Percentiles rank a stretch among this genome's conserved stretches.
Conservation (phyloP, 805 yeast species). For the Pichia thaimueangensis region DNA sequence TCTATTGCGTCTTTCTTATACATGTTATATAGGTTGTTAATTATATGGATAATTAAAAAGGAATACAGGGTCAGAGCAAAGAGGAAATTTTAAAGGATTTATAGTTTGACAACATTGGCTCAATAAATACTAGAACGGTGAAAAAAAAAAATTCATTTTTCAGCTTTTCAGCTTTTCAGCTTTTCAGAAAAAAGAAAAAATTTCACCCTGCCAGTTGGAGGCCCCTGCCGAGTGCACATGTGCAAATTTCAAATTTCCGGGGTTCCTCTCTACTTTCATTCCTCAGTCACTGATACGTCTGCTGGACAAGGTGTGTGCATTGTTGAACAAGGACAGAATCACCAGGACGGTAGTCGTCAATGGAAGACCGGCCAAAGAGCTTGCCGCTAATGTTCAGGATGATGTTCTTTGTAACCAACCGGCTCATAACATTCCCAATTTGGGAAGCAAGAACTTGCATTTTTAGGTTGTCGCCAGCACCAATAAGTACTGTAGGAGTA, state of each 20-base stretch:
- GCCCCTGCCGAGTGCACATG: too few species aligned
- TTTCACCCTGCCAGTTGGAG: too few species aligned
- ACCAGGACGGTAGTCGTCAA: slow-evolving; percentile 2
- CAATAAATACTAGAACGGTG: too few species aligned
- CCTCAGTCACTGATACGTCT: slow-evolving; percentile 1
- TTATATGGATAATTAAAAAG: too few species aligned
- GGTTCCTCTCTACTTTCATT: too few species aligned
- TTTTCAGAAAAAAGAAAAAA: too few species aligned
- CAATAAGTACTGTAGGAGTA: slow-evolving; percentile 34
- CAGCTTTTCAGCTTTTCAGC: too few species aligned
- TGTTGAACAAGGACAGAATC: slow-evolving; percentile 8
- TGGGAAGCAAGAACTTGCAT: slow-evolving; percentile 43
- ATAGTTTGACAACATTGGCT: too few species aligned
- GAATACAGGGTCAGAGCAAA: too few species aligned
- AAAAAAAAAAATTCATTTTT: too few species aligned
- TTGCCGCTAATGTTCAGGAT: slow-evolving; percentile 41
- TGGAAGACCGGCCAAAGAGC: slow-evolving; percentile 31
- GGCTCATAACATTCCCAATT: slow-evolving; percentile 37
- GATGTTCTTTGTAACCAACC: slow-evolving; percentile 32
- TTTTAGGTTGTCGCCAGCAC: slow-evolving; percentile 38
- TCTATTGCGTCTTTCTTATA: slow-evolving; percentile 21
- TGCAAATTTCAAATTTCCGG: too few species aligned
- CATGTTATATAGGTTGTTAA: slow-evolving; percentile 7
- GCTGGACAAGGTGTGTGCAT: neutral
- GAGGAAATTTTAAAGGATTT: too few species aligned